These are phyloP conservation scores for Calonectria pauciramosa DNA, from an alignment of 2,329 filamentous ascomycete genomes.

Conservation along the genomic window DNA sequence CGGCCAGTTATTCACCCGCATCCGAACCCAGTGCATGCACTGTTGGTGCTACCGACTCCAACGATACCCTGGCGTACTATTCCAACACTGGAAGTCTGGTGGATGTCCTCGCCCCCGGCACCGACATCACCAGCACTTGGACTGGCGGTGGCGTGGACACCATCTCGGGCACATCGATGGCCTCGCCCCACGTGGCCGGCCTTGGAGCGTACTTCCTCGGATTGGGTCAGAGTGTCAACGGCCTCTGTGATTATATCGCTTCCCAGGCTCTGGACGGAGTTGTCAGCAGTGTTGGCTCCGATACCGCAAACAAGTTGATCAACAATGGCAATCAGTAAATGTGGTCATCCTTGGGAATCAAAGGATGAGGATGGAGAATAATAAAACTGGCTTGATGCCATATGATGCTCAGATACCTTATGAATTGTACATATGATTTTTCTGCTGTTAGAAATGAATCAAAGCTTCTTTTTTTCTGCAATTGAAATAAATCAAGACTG, in stretches of 20 bases:
- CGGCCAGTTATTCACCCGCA: constrained; percentile 62
- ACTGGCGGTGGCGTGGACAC: constrained; percentile 58
- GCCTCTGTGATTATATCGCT: constrained; percentile 38
- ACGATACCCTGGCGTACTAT: constrained; percentile 59
- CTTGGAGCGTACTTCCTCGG: constrained; percentile 61
- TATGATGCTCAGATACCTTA: background rate
- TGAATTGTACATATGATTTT: background rate
- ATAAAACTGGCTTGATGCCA: background rate
- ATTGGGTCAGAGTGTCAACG: constrained; percentile 46
- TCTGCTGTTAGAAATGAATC: too few species aligned
- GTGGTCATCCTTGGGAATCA: background rate
- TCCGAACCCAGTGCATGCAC: constrained; percentile 64
- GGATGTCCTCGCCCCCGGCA: constrained; percentile 67
- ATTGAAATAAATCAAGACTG: background rate
- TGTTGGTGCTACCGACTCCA: constrained; percentile 61
- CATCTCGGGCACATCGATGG: constrained; percentile 63
- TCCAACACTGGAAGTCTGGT: constrained; percentile 66
- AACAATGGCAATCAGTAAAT: constrained; percentile 4
- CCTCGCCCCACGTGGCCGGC: constrained; percentile 58
- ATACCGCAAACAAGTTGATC: background rate
- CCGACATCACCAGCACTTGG: constrained; percentile 63
- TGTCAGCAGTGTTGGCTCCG: background rate
- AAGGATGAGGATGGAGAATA: background rate
- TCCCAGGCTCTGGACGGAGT: constrained; percentile 53
- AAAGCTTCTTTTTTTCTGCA: background rate